Percentiles rank a stretch among this genome's conserved stretches.
Evolutionary conservation across 1,284 basidiomycete species (phyloP).

Genomic region (Pseudozyma thailandica): DNA sequence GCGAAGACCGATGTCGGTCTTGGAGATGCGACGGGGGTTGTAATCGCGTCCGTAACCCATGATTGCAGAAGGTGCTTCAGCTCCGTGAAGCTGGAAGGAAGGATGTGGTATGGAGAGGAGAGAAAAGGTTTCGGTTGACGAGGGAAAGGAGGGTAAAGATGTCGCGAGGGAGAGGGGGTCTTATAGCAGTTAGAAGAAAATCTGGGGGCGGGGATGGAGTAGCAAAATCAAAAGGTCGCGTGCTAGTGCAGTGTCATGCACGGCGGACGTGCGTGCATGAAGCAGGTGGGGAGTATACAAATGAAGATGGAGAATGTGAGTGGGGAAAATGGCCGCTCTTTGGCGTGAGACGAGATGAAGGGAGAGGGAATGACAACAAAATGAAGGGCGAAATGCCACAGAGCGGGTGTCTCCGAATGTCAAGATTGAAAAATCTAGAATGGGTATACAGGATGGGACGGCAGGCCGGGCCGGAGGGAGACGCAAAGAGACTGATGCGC

Average conservation of each 20-base stretch:
- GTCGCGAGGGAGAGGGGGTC: not conserved
- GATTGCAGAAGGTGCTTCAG: not conserved
- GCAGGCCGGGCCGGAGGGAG: not conserved
- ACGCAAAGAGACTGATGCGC: not conserved
- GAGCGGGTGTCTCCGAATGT: no score
- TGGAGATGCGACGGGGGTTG: conserved; percentile 33
- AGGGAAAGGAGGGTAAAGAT: not conserved
- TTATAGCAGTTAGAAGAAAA: conserved; percentile 8
- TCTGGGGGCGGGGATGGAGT: not conserved
- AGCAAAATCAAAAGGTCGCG: not conserved
- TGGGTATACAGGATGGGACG: no score
- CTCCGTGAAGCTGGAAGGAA: no score
- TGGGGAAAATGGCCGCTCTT: no score
- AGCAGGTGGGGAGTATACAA: no score
- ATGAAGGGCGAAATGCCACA: no score
- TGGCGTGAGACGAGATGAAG: conserved; percentile 1
- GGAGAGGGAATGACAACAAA: no score
- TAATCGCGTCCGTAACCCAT: conserved; percentile 18
- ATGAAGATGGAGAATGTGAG: no score
- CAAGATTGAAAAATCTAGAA: no score
- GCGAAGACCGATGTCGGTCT: conserved; percentile 38
- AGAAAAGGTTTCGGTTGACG: not conserved
- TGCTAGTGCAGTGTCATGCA: no score
- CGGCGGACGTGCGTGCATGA: not conserved
- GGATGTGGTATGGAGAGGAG: not conserved